phyloP scores from a whole-genome alignment of 441 rosid species.

The Bocquillonia castaneifolia region DNA sequence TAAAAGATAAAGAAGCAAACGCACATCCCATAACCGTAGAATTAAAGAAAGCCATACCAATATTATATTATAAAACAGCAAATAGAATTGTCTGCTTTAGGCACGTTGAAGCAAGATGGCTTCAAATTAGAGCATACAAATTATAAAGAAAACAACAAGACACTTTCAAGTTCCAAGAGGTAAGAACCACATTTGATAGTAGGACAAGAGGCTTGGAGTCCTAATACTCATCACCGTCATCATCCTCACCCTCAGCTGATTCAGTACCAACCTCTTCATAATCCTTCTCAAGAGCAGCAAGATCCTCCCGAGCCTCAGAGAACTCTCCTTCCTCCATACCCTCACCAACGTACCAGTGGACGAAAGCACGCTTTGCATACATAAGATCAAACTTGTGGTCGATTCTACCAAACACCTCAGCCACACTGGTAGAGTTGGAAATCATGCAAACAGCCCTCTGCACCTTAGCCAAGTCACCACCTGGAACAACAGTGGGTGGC shows the following conservation, averaged over 20 bases:
- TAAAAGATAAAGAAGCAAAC: too few relatives aligned
- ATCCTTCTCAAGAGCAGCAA: conserved; percentile 81
- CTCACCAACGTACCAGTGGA: conserved; percentile 91
- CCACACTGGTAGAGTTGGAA: conserved; percentile 82
- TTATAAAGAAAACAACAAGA: background rate
- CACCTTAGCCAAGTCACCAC: conserved; percentile 92
- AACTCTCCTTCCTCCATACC: conserved; percentile 96
- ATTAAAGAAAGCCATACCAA: too few relatives aligned
- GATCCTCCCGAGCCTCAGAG: conserved; percentile 88
- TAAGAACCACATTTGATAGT: background rate
- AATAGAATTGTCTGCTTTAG: background rate
- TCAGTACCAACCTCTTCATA: conserved; percentile 87
- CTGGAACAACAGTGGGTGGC: conserved; percentile 90
- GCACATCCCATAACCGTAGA: too few relatives aligned
- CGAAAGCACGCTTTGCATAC: conserved; percentile 84
- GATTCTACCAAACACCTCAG: conserved; percentile 77
- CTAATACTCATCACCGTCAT: conserved; percentile 53
- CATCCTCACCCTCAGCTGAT: conserved; percentile 71
- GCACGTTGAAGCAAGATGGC: conserved; percentile 11
- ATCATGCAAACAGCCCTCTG: conserved; percentile 91
- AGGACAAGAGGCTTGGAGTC: background rate
- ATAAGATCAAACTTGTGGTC: conserved; percentile 84
- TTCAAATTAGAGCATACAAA: background rate
- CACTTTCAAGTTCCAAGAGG: background rate
- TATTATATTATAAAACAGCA: too few relatives aligned